These are phyloP conservation scores for Rhododendron mucronatum DNA, from an alignment of 148 eudicot species.

Conservation along the genomic window DNA sequence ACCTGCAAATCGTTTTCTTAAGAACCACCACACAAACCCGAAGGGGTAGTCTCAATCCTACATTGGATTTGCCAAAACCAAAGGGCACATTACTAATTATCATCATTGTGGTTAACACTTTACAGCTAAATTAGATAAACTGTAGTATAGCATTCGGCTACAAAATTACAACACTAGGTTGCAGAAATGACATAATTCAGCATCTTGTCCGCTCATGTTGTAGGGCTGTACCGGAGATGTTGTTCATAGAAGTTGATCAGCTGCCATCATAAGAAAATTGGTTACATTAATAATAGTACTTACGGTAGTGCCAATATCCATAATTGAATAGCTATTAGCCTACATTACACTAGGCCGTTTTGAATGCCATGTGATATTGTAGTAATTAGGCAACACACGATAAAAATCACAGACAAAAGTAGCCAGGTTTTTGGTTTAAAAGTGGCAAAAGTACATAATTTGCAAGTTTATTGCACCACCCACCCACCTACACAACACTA, in stretches of 20 bases:
- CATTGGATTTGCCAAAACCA: background rate
- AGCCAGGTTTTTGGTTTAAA: background rate
- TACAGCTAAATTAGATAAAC: conserved; percentile 6
- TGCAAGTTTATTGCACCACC: background rate
- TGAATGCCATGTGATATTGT: background rate
- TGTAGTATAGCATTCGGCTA: conserved; percentile 13
- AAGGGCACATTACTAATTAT: background rate
- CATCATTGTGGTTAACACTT: background rate
- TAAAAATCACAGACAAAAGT: background rate
- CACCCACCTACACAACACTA: background rate
- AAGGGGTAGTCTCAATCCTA: background rate
- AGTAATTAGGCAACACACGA: background rate
- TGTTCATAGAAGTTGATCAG: conserved; percentile 81
- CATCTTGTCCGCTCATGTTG: conserved; percentile 6
- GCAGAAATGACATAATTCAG: conserved; percentile 9
- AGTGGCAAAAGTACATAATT: background rate
- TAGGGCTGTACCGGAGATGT: conserved; percentile 36
- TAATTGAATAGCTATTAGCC: background rate
- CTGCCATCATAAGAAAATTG: conserved; percentile 37
- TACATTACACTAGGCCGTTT: background rate
- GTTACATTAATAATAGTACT: background rate
- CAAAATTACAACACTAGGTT: conserved; percentile 18
- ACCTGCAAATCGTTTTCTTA: background rate
- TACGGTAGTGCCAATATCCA: background rate
- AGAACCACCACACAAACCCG: background rate